Evolutionary conservation across 495 filamentous ascomycete genomes (phyloP).

Genomic region (Viridothelium virens): DNA sequence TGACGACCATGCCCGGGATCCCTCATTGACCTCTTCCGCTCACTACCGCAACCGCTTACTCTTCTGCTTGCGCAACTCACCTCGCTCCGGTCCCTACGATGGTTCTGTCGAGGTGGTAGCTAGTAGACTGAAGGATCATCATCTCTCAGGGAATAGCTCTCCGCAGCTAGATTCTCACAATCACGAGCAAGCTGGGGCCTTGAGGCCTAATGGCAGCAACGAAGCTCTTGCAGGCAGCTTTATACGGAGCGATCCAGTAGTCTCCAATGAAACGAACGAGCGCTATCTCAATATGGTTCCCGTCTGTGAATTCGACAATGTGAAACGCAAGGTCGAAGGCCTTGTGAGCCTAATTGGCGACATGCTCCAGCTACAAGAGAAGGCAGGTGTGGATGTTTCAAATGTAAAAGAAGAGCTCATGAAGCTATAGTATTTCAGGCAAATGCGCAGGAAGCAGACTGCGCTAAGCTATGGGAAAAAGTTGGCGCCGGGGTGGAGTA

Average conservation of each 20-base stretch:
- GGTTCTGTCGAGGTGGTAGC: not conserved
- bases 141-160: not conserved
- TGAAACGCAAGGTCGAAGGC: constrained; percentile 7
- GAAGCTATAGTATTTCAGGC: not conserved
- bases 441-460: not conserved
- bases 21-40: constrained; percentile 8
- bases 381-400: constrained; percentile 2
- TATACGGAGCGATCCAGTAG: not conserved
- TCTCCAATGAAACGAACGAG: not conserved
- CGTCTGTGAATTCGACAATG: constrained; percentile 6
- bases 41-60: constrained; percentile 17
- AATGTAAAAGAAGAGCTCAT: constrained; percentile 5
- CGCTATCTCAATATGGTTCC: constrained; percentile 8
- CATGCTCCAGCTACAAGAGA: constrained; percentile 8
- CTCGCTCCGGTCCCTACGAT: constrained; percentile 6
- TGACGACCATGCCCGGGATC: constrained; percentile 18
- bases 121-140: constrained; percentile 9
- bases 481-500: not conserved
- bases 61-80: constrained; percentile 8
- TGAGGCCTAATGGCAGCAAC: not conserved
- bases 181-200: not conserved
- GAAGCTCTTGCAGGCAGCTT: constrained; percentile 2
- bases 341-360: constrained; percentile 8
- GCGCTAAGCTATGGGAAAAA: not conserved
- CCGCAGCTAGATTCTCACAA: not conserved